A percentile compares a stretch with the other conserved stretches of the same genome.
Conservation (phyloP, 2,329 filamentous ascomycete species). For the Calonectria hongkongensis region DNA sequence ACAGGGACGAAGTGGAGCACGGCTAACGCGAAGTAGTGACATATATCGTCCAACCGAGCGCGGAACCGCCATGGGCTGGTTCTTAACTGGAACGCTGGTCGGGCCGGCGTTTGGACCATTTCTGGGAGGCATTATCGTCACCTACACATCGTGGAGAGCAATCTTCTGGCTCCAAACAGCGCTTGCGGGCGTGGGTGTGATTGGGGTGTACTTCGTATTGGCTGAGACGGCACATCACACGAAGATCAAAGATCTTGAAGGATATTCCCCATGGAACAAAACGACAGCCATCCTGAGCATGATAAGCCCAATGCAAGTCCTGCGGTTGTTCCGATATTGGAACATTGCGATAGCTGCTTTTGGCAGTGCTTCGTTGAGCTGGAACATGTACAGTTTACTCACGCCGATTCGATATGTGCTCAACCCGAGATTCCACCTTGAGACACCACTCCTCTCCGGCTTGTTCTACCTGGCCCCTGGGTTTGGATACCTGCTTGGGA, state of each 20-base stretch:
- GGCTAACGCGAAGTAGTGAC: conserved; percentile 63
- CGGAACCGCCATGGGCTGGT: conserved; percentile 84
- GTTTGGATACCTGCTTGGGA: conserved; percentile 80
- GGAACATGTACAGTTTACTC: conserved; percentile 79
- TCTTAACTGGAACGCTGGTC: conserved; percentile 81
- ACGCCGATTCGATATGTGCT: conserved; percentile 83
- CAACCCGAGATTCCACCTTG: conserved; percentile 83
- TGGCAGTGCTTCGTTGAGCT: conserved; percentile 78
- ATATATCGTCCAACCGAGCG: conserved; percentile 80
- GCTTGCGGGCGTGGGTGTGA: conserved; percentile 75
- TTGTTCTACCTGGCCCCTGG: conserved; percentile 86
- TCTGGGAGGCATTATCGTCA: conserved; percentile 85
- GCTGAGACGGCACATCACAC: conserved; percentile 83
- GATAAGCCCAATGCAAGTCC: conserved; percentile 79
- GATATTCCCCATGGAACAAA: conserved; percentile 70
- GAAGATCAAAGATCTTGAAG: conserved; percentile 76
- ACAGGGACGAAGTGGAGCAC: background rate
- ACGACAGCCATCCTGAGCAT: conserved; percentile 74
- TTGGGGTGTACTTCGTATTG: conserved; percentile 79
- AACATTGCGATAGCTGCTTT: conserved; percentile 78
- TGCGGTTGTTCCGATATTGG: conserved; percentile 79
- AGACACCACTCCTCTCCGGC: conserved; percentile 79
- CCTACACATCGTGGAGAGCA: conserved; percentile 81
- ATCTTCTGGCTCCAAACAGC: conserved; percentile 88
- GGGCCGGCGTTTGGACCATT: conserved; percentile 83